phyloP scores from a whole-genome alignment of 1,284 basidiomycete species.

The Somion occarium region DNA sequence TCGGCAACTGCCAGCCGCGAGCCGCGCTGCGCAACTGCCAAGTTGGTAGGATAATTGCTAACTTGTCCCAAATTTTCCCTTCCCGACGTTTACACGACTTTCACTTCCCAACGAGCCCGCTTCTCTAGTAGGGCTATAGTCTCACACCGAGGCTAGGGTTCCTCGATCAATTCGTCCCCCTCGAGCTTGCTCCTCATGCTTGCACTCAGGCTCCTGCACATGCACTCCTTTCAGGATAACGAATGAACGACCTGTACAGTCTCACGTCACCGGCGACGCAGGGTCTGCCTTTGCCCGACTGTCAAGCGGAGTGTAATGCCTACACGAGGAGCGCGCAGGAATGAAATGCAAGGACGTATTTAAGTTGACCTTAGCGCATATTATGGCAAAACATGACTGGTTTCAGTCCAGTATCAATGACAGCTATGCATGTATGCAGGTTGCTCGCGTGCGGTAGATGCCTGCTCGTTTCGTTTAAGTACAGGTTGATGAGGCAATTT shows the following conservation, averaged over 20 bases:
- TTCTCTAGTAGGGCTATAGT: background rate
- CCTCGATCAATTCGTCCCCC: background rate
- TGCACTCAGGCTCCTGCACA: background rate
- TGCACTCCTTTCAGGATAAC: background rate
- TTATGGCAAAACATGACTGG: too few species aligned
- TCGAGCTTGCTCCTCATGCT: background rate
- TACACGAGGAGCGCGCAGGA: background rate
- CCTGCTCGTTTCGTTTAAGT: too few species aligned
- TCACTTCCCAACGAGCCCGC: background rate
- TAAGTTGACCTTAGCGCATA: too few species aligned
- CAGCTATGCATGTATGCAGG: too few species aligned
- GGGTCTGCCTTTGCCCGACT: background rate
- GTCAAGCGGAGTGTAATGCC: background rate
- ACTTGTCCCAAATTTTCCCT: background rate
- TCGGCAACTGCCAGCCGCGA: background rate
- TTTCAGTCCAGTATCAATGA: too few species aligned
- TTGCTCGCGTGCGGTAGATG: too few species aligned
- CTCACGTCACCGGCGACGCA: background rate
- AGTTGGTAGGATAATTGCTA: background rate
- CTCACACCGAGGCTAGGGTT: background rate
- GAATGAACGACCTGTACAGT: background rate
- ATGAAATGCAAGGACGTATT: too few species aligned
- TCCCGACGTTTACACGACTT: background rate
- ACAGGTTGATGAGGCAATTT: too few species aligned
- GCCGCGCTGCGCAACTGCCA: background rate